Evolutionary conservation across 148 eudicot genomes (phyloP), one percentile per base, ranked within the genome.

Genomic region (Fagopyrum tataricum): DNA sequence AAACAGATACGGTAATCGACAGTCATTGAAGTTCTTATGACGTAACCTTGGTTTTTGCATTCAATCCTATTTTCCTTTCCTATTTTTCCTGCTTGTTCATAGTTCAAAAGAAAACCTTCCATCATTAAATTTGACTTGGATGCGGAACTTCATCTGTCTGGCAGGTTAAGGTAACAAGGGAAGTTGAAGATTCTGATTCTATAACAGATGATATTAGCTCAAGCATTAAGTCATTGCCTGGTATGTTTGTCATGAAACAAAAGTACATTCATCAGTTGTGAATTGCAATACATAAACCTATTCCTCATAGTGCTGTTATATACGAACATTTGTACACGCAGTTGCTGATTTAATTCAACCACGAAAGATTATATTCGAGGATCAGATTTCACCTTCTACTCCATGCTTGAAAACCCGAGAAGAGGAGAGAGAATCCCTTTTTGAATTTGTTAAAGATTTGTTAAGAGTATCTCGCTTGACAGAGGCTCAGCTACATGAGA

Each of bases 361-460:
- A 20, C 82, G 82, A 37, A 83, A 84, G 75, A 88, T 92, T 75
- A 74, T 71, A 31, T 87, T 88, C 20, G 96, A 87, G 72, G 94
- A 85, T 76, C 83, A 71, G 67, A 15, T 24, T 56, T 56, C 76
- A 20, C 73, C 84, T 39, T 74, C 84, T 4, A 53, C 74, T 13
- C 43, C 75, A 20, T 61, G 72, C 73, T 24, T 40, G 40, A 75
- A 59, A 75, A 67, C 75, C 18, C 51, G 43, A 49, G 66, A 78
- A 67, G 88, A 88, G 72, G 85, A 79, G 46, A 71, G 90, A 90
- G 73, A 87, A 89, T 26, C 83, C 88, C 11, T 82, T 67, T 41
- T 87, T 64, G 91, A 92, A 72, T 90, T 88, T 77, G 91, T 92
- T 20, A 93, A 88, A 76, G 91, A 84, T 26, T 91, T 96, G 26